Evolutionary conservation across 108 stramenopile species (phyloP).

Genomic region (Cyclotella choctawhatcheeana): DNA sequence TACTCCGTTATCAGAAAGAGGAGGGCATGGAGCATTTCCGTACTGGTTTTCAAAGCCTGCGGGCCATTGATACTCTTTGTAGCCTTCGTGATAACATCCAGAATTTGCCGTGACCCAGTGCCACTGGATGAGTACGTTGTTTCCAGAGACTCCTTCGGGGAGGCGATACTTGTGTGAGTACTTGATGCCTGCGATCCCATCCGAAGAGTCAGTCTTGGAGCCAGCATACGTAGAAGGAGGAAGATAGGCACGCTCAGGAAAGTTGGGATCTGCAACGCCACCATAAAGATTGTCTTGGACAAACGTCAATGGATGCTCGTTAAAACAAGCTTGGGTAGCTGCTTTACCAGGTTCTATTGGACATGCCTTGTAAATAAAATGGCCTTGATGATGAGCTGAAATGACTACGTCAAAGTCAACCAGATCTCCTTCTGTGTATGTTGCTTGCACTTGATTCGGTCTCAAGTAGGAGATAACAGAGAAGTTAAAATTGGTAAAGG

Average conservation of each 20-base stretch:
- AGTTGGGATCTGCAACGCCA: constrained; percentile 37
- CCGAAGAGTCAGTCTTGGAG: constrained; percentile 1
- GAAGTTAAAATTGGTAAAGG: background rate
- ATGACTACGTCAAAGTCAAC: constrained; percentile 47
- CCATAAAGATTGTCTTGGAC: constrained; percentile 43
- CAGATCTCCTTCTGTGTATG: constrained; percentile 37
- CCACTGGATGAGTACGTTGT: constrained; percentile 52
- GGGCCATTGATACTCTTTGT: constrained; percentile 32
- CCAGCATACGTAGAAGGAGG: constrained; percentile 18
- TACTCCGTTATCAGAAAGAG: constrained; percentile 11
- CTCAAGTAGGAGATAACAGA: background rate
- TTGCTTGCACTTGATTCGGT: constrained; percentile 39
- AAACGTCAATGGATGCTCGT: constrained; percentile 29
- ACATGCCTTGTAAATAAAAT: constrained; percentile 51
- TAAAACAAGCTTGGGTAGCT: constrained; percentile 49
- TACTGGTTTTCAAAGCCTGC: constrained; percentile 28
- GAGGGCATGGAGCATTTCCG: constrained; percentile 10
- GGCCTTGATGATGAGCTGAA: constrained; percentile 57
- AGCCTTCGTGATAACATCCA: constrained; percentile 44
- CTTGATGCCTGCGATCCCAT: constrained; percentile 12
- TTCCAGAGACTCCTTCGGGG: constrained; percentile 31
- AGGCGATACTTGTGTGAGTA: constrained; percentile 32
- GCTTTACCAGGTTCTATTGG: constrained; percentile 40
- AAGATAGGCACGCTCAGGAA: constrained; percentile 44
- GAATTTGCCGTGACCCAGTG: constrained; percentile 45